These are phyloP conservation scores for Yarrowia keelungensis DNA, from an alignment of 805 yeast species.

Conservation along the genomic window DNA sequence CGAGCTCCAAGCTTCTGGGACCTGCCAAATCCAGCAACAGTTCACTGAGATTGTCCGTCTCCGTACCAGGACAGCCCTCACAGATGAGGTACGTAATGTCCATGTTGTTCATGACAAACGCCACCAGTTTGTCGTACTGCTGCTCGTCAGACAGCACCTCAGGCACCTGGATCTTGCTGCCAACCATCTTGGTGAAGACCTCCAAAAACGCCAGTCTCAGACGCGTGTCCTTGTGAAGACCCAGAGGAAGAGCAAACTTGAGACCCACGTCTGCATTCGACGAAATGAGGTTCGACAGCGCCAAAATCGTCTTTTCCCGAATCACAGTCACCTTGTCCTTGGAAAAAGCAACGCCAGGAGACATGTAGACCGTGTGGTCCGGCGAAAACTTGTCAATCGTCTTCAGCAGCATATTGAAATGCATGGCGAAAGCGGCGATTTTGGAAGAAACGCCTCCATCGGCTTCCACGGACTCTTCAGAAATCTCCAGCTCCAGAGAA, in stretches of 20 bases:
- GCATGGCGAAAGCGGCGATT: conserved; percentile 56
- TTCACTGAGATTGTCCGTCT: conserved; percentile 73
- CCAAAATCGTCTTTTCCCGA: conserved; percentile 67
- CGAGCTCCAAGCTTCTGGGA: conserved; percentile 50
- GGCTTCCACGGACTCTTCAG: conserved; percentile 42
- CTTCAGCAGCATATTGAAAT: conserved; percentile 57
- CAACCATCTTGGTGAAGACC: conserved; percentile 72
- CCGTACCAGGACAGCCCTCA: conserved; percentile 67
- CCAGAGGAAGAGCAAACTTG: conserved; percentile 76
- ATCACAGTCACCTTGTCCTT: conserved; percentile 48
- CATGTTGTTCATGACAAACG: conserved; percentile 42
- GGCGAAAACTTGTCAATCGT: conserved; percentile 54
- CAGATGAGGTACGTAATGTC: conserved; percentile 61
- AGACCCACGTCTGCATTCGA: conserved; percentile 80
- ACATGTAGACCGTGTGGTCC: conserved; percentile 31
- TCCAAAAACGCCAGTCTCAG: conserved; percentile 76
- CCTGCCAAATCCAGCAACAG: conserved; percentile 65
- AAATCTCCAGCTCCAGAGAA: conserved; percentile 25
- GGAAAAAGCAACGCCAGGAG: conserved; percentile 36
- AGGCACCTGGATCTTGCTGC: conserved; percentile 48
- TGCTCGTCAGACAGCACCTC: conserved; percentile 42
- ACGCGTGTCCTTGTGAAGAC: conserved; percentile 70
- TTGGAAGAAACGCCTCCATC: conserved; percentile 49
- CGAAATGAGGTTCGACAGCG: conserved; percentile 71
- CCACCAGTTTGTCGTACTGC: conserved; percentile 44